Conservation (phyloP, 2,329 filamentous ascomycete genomes). For the Nannizziopsis arthrosporioides region DNA sequence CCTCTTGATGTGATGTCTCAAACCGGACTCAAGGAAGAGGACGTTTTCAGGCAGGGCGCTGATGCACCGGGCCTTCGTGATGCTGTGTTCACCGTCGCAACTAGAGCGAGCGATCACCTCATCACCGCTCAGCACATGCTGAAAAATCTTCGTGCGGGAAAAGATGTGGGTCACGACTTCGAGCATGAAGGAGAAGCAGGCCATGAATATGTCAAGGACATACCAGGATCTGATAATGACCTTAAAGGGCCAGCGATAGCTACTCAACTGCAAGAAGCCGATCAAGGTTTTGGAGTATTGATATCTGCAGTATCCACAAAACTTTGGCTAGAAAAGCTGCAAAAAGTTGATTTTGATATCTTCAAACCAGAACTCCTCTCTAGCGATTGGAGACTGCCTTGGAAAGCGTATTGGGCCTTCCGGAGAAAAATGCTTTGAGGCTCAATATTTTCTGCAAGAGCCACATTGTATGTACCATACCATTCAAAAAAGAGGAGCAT, state of each 20-base stretch:
- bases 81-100: slow-evolving; percentile 84
- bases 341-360: slow-evolving; percentile 76
- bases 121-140: slow-evolving; percentile 92
- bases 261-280: slow-evolving; percentile 40
- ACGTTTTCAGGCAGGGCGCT: slow-evolving; percentile 70
- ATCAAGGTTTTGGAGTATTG: slow-evolving; percentile 64
- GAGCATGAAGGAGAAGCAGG: slow-evolving; percentile 74
- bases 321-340: slow-evolving; percentile 65
- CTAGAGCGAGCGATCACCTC: slow-evolving; percentile 85
- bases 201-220: slow-evolving; percentile 38
- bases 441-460: too few relatives aligned
- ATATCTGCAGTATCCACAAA: slow-evolving; percentile 67
- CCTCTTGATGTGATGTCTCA: slow-evolving; percentile 86
- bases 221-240: slow-evolving; percentile 19
- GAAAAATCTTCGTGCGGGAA: slow-evolving; percentile 60
- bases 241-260: slow-evolving; percentile 23
- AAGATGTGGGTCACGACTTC: slow-evolving; percentile 71
- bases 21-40: slow-evolving; percentile 69
- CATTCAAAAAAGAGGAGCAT: too few relatives aligned
- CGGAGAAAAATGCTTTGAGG: slow-evolving; percentile 40
- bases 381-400: slow-evolving; percentile 75
- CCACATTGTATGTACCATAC: too few relatives aligned
- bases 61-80: slow-evolving; percentile 72
- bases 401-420: slow-evolving; percentile 57
- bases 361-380: slow-evolving; percentile 52